phyloP scores from a whole-genome alignment of 2,329 filamentous ascomycete genomes.

The Drechslera avenae region DNA sequence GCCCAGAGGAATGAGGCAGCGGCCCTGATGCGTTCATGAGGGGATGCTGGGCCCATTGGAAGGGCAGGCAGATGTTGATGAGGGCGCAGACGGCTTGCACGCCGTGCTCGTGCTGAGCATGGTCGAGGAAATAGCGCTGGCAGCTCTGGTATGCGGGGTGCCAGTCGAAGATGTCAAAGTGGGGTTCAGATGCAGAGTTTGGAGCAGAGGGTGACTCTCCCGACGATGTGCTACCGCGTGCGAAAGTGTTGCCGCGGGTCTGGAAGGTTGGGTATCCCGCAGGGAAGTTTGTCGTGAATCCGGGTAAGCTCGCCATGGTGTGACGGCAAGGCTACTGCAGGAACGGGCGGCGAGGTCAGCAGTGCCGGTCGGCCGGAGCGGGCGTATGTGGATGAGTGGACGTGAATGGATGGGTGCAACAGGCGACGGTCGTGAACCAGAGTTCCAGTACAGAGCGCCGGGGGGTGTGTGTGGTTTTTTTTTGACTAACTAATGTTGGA shows the following conservation, averaged over 20 bases:
- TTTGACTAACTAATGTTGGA: conserved; percentile 2
- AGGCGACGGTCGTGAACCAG: conserved; percentile 14
- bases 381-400: neutral
- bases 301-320: conserved; percentile 36
- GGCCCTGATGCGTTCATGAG: conserved; percentile 48
- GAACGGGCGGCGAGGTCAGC: conserved; percentile 30
- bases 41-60: conserved; percentile 68
- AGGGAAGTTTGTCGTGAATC: conserved; percentile 40
- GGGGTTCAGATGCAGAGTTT: conserved; percentile 33
- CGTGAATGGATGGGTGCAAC: neutral
- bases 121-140: conserved; percentile 87
- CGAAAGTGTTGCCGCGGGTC: conserved; percentile 34
- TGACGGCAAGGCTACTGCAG: conserved; percentile 35
- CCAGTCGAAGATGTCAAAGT: conserved; percentile 88
- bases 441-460: conserved; percentile 6
- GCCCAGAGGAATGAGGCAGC: conserved; percentile 38
- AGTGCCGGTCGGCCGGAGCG: conserved; percentile 19
- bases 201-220: conserved; percentile 32
- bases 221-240: conserved; percentile 31
- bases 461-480: too few relatives aligned
- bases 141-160: conserved; percentile 89
- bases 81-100: conserved; percentile 90
- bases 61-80: conserved; percentile 89
- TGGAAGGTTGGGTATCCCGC: conserved; percentile 41
- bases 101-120: conserved; percentile 79